These are phyloP conservation scores for Aureobasidium sp. DNA, from an alignment of 2,329 filamentous ascomycete genomes.

Conservation along the genomic window DNA sequence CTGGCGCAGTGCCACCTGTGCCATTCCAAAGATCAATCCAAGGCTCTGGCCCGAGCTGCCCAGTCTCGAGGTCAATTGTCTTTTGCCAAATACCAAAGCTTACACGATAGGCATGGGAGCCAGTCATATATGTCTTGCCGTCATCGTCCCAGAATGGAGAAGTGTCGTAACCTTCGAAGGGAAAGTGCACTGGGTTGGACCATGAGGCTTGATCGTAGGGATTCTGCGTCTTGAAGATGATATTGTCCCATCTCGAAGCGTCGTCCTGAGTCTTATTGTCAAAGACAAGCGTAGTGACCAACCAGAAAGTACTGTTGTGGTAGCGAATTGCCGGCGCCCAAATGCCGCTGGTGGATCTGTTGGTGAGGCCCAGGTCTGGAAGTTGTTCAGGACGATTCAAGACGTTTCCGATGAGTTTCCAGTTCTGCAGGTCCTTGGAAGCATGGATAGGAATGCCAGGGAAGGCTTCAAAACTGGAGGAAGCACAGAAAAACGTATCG, in stretches of 20 bases:
- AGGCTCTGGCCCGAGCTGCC: constrained; percentile 17
- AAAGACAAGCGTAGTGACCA: constrained; percentile 22
- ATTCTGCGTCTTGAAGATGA: constrained; percentile 27
- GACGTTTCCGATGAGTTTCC: constrained; percentile 33
- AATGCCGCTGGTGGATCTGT: constrained; percentile 34
- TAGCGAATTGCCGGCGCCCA: constrained; percentile 37
- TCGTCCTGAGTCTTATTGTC: neutral
- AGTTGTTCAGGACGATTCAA: constrained; percentile 33
- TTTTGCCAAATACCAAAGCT: constrained; percentile 24
- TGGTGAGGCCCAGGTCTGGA: constrained; percentile 30
- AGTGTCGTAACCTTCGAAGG: constrained; percentile 46
- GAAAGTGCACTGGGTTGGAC: constrained; percentile 34
- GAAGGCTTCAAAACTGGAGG: constrained; percentile 39
- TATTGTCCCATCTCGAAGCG: neutral
- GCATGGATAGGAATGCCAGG: constrained; percentile 42
- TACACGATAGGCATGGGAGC: neutral
- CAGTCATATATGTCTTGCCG: constrained; percentile 44
- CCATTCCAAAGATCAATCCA: constrained; percentile 31
- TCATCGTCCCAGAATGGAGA: constrained; percentile 51
- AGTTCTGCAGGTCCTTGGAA: constrained; percentile 37
- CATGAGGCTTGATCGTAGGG: constrained; percentile 40
- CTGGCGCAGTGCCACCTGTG: constrained; percentile 28
- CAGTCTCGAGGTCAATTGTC: constrained; percentile 30
- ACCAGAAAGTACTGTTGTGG: constrained; percentile 36
- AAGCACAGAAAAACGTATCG: constrained; percentile 39